These are phyloP conservation scores for Myxozyma nipponensis DNA, from an alignment of 805 yeast genomes.

Conservation along the genomic window DNA sequence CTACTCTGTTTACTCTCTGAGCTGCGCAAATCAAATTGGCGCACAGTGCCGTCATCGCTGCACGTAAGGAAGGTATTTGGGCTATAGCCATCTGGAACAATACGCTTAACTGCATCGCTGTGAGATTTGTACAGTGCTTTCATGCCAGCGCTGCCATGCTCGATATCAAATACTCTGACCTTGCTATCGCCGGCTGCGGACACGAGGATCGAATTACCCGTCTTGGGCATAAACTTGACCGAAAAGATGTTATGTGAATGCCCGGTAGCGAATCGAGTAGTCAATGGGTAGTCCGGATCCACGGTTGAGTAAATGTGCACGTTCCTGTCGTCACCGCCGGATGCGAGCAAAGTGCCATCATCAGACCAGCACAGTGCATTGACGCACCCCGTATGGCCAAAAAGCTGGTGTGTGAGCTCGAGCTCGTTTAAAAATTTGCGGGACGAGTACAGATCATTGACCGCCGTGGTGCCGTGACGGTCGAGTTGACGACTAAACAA, in stretches of 20 bases:
- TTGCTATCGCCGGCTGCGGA: slow-evolving; percentile 25
- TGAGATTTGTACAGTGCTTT: slow-evolving; percentile 10
- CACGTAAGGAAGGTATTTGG: slow-evolving; percentile 23
- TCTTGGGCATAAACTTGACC: slow-evolving; percentile 25
- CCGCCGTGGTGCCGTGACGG: not conserved
- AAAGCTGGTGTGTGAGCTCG: slow-evolving; percentile 24
- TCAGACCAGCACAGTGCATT: slow-evolving; percentile 27
- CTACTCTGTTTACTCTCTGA: slow-evolving; percentile 10
- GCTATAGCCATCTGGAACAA: slow-evolving; percentile 23
- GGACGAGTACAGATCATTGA: slow-evolving; percentile 9
- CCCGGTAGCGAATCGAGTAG: slow-evolving; percentile 23
- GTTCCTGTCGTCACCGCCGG: slow-evolving; percentile 28
- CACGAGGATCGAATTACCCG: slow-evolving; percentile 13
- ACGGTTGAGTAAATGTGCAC: slow-evolving; percentile 24
- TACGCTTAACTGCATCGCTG: slow-evolving; percentile 23
- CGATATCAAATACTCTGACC: slow-evolving; percentile 25
- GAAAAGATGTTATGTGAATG: slow-evolving; percentile 27
- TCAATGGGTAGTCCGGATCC: slow-evolving; percentile 14
- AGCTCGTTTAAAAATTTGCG: slow-evolving; percentile 13
- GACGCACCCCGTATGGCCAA: slow-evolving; percentile 26
- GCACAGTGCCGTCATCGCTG: slow-evolving; percentile 27
- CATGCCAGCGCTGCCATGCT: slow-evolving; percentile 10
- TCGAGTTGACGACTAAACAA: not conserved
- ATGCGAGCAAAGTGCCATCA: slow-evolving; percentile 24
- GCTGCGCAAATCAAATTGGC: slow-evolving; percentile 25